Evolutionary conservation across 2,329 filamentous ascomycete species (phyloP).

Genomic region (Alternaria arbusti): DNA sequence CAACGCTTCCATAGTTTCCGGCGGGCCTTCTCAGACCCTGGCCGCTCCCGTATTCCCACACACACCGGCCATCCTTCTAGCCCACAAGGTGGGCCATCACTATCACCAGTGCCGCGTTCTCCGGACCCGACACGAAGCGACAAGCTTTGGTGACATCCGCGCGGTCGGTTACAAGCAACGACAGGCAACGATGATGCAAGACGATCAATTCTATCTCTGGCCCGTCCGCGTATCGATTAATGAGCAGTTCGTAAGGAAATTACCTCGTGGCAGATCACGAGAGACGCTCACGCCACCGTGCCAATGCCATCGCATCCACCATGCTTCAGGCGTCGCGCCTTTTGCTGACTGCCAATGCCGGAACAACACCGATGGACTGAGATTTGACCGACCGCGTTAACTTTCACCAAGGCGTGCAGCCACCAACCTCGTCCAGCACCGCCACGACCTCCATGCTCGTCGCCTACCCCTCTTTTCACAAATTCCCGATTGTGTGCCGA

Average conservation of each 20-base stretch:
- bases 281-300: background rate
- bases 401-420: background rate
- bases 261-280: background rate
- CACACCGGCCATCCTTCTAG: constrained; percentile 1
- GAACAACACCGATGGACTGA: background rate
- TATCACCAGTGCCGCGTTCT: constrained; percentile 2
- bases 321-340: background rate
- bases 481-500: constrained; percentile 33
- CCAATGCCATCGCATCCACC: background rate
- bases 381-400: constrained; percentile 1
- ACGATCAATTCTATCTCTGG: background rate
- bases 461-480: background rate
- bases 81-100: background rate
- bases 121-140: constrained; percentile 2
- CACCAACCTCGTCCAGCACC: background rate
- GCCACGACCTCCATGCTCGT: background rate
- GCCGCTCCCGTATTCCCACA: constrained; percentile 10
- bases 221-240: background rate
- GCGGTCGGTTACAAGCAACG: constrained; percentile 11
- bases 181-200: constrained; percentile 12
- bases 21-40: constrained; percentile 1
- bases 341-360: background rate
- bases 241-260: constrained; percentile 15
- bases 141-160: constrained; percentile 25
- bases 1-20: background rate